Evolutionary conservation across 371 early-diverging fungal species (phyloP).

Genomic region (Paraphysoderma sedebokerense): DNA sequence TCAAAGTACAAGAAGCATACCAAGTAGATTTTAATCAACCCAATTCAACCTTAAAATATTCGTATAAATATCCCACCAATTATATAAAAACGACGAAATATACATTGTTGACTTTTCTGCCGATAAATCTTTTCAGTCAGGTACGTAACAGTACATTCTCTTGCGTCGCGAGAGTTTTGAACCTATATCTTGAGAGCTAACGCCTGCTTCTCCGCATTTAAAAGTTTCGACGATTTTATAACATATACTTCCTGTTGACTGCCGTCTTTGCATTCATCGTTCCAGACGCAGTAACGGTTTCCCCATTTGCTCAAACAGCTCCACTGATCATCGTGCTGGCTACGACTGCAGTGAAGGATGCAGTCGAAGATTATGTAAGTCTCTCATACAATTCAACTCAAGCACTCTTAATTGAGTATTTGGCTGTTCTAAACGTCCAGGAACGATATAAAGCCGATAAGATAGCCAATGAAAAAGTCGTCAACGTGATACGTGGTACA

Average conservation of each 20-base stretch:
- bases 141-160: conserved; percentile 5
- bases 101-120: conserved; percentile 39
- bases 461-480: too few species aligned
- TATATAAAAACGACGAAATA: conserved; percentile 41
- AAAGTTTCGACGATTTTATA: conserved; percentile 37
- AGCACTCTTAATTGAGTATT: too few species aligned
- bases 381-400: too few species aligned
- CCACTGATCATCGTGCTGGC: conserved; percentile 37
- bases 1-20: too few species aligned
- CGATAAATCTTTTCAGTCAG: conserved; percentile 38
- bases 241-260: conserved; percentile 43
- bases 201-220: too few species aligned
- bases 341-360: conserved; percentile 45
- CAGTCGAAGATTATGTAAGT: conserved; percentile 46
- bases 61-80: conserved; percentile 9
- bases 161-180: not conserved
- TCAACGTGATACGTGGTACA: conserved; percentile 11
- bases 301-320: conserved; percentile 16
- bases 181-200: not conserved
- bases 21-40: not conserved
- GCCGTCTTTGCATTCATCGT: conserved; percentile 17
- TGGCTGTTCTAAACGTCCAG: too few species aligned
- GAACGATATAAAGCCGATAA: conserved; percentile 31
- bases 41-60: not conserved
- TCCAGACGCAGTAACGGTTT: conserved; percentile 13